Evolutionary conservation across 139 green algal species (phyloP), one percentile per base, ranked within the genome.

Genomic region (Chlamydomonas sphaeroides): DNA sequence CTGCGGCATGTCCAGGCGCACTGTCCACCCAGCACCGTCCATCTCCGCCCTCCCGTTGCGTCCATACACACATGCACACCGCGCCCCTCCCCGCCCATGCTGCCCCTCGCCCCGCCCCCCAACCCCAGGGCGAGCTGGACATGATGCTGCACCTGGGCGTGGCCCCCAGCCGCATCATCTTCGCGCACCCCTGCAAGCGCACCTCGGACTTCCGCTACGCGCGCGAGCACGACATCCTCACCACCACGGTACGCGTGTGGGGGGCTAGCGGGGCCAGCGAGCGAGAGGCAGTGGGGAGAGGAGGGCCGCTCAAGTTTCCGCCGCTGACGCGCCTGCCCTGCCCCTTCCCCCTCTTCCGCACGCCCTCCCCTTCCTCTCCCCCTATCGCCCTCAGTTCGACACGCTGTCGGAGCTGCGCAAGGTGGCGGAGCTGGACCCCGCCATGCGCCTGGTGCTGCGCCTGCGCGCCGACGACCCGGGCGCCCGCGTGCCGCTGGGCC

Each of bases 121-220:
- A 10, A 10, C 45, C 45, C 45, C 45, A 98, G 88, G 81, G 98
- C n/a, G 88, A 95, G 65, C 38, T 82, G 35, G 94, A 70, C 65
- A 38, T 77, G 49, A 92, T 98, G 38, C 69, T 93, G 39, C 57
- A 69, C 15, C 65, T 95, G 66, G 96, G 96, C 14, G 56, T 62
- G 25, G 6, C 92, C 2, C 73, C 30, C n/a, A 65, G 87, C 5
- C 86, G 89, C 56, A 95, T 98, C 74, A 91, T 99, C n/a, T 98
- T 95, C 77, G 96, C 96, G 15, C 96, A 98, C 86, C 89, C 94
- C 26, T 98, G 94, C 91, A 98, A 98, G 91, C 86, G 92, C 25
- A 90, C 93, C 21, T 41, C 53, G 25, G 91, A 98, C 85, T 92
- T 98, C 71, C 76, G 84, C 21, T 80, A 71, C 62, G 89, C 89